Evolutionary conservation across 345 rosid genomes (phyloP).

Genomic region (Dipteronia sinensis): DNA sequence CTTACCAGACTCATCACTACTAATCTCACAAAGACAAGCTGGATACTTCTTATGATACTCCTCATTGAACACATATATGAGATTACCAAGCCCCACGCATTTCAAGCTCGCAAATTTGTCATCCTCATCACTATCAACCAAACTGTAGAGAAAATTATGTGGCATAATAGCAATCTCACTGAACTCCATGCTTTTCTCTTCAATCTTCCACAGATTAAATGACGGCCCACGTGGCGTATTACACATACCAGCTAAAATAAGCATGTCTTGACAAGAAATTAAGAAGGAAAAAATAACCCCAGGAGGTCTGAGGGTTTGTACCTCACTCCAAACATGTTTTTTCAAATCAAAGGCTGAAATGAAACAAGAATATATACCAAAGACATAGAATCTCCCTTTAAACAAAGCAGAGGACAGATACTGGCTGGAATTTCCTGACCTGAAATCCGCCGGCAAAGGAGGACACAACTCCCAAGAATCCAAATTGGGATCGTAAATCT

Average conservation of each 20-base stretch:
- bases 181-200: conserved; percentile 59
- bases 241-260: conserved; percentile 75
- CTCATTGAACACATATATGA: conserved; percentile 76
- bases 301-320: conserved; percentile 74
- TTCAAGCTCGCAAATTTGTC: conserved; percentile 74
- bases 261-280: conserved; percentile 54
- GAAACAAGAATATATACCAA: conserved; percentile 57
- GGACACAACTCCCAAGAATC: conserved; percentile 74
- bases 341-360: conserved; percentile 64
- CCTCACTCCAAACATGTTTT: conserved; percentile 61
- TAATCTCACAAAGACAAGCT: conserved; percentile 81
- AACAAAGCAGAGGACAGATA: conserved; percentile 67
- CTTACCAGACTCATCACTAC: conserved; percentile 31
- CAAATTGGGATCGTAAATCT: conserved; percentile 56
- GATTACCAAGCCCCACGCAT: conserved; percentile 77
- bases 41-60: conserved; percentile 81
- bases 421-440: conserved; percentile 55
- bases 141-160: conserved; percentile 46
- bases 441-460: conserved; percentile 75
- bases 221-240: conserved; percentile 48
- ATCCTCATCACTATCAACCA: conserved; percentile 72
- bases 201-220: conserved; percentile 69
- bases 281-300: conserved; percentile 68
- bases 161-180: conserved; percentile 80
- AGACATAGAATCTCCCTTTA: conserved; percentile 53